Evolutionary conservation across 345 rosid species (phyloP).

Genomic region (Bretschneidera sinensis): DNA sequence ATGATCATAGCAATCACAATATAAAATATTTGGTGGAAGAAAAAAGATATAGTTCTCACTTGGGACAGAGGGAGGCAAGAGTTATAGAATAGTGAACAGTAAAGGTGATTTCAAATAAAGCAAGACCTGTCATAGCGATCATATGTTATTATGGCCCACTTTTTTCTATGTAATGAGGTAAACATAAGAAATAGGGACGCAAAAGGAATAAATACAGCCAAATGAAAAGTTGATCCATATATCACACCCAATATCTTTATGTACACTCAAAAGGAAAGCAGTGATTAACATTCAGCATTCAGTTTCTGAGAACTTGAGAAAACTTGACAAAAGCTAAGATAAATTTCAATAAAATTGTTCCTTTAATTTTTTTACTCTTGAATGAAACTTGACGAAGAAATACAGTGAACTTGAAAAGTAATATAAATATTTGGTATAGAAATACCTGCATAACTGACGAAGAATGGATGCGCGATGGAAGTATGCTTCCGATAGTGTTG

Average conservation of each 20-base stretch:
- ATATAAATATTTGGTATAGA: no score
- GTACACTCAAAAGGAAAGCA: not conserved
- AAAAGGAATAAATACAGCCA: not conserved
- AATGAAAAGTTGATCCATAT: no score
- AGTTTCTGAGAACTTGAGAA: not conserved
- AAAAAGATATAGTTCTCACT: not conserved
- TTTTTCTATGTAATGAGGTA: not conserved
- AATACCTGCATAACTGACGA: conserved; percentile 89
- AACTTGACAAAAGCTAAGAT: not conserved
- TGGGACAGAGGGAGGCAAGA: not conserved
- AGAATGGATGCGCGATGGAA: conserved; percentile 71
- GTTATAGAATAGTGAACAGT: not conserved
- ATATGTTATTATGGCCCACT: not conserved
- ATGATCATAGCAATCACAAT: not conserved
- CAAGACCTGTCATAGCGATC: not conserved
- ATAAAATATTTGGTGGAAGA: no score
- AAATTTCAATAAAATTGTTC: no score
- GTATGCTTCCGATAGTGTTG: conserved; percentile 84
- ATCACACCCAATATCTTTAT: no score
- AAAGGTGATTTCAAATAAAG: no score
- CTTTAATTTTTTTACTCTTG: no score
- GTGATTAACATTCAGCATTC: not conserved
- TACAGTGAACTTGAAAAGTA: not conserved
- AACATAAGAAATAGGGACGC: not conserved
- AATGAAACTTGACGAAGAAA: not conserved